Conservation (phyloP, 2,329 filamentous ascomycete species). For the Apiospora kogelbergensis region DNA sequence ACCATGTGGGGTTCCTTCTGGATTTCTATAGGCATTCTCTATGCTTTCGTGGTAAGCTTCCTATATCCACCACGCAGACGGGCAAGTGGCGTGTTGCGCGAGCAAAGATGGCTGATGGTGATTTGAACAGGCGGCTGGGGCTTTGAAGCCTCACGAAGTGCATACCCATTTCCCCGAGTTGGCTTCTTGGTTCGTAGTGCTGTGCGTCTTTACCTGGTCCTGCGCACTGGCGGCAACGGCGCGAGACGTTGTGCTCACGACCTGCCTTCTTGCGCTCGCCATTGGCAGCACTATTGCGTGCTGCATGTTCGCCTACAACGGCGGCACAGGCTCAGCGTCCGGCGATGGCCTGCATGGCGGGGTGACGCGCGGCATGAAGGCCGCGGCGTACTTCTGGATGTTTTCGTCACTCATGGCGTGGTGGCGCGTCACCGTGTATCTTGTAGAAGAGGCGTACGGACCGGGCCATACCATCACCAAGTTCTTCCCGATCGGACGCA, state of each 20-base stretch:
- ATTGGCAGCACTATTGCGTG: constrained; percentile 15
- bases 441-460: constrained; percentile 16
- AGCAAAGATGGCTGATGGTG: background rate
- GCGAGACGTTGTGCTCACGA: constrained; percentile 15
- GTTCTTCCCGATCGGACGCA: constrained; percentile 16
- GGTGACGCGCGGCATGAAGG: constrained; percentile 15
- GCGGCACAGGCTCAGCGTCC: constrained; percentile 13
- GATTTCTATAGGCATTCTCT: constrained; percentile 15
- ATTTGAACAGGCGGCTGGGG: constrained; percentile 13
- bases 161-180: constrained; percentile 18
- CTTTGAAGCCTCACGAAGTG: constrained; percentile 13
- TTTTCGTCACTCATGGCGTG: constrained; percentile 13
- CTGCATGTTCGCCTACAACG: constrained; percentile 16
- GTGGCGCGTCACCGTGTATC: constrained; percentile 15
- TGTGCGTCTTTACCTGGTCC: constrained; percentile 18
- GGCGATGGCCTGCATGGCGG: constrained; percentile 14
- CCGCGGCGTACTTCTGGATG: constrained; percentile 14
- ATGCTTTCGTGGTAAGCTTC: constrained; percentile 12
- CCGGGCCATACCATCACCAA: constrained; percentile 12
- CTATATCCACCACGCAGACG: background rate
- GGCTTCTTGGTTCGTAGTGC: constrained; percentile 16
- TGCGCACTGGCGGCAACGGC: constrained; percentile 16
- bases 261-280: constrained; percentile 13
- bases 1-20: constrained; percentile 16
- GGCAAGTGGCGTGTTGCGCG: background rate